These are phyloP conservation scores for Aspergillus ruber DNA, from an alignment of 2,329 filamentous ascomycete species.

Conservation along the genomic window DNA sequence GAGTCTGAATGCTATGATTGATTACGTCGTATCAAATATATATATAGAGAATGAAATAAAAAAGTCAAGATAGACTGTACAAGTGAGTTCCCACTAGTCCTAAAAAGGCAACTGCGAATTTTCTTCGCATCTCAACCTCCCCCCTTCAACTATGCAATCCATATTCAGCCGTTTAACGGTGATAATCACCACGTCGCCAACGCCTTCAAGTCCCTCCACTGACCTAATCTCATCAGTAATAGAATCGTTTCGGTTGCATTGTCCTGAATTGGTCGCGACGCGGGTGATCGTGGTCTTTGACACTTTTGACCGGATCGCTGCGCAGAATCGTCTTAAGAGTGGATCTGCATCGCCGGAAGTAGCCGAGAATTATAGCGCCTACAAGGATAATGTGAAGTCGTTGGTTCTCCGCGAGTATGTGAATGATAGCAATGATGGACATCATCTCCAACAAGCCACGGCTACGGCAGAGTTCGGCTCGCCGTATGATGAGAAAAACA, in stretches of 20 bases:
- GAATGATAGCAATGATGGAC: neutral
- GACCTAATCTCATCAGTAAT: conserved; percentile 4
- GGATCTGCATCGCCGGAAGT: conserved; percentile 2
- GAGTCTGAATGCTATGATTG: too few species aligned
- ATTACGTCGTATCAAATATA: too few species aligned
- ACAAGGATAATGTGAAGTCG: conserved; percentile 1
- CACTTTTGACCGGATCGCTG: conserved; percentile 3
- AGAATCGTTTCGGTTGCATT: conserved; percentile 3
- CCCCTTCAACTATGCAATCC: neutral
- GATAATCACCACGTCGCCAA: conserved; percentile 6
- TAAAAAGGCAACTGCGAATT: too few species aligned
- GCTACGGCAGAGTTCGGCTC: conserved; percentile 5
- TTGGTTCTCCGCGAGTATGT: neutral
- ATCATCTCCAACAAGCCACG: neutral
- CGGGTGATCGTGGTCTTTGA: conserved; percentile 8
- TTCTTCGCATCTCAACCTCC: too few species aligned
- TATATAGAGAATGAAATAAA: too few species aligned
- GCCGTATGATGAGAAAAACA: neutral
- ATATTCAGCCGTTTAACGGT: conserved; percentile 4
- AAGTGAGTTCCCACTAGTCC: too few species aligned
- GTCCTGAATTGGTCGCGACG: neutral
- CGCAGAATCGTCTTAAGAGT: conserved; percentile 2
- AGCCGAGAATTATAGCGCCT: neutral
- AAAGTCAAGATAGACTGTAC: too few species aligned
- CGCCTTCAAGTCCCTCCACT: conserved; percentile 3